A percentile compares a stretch with the other conserved stretches of the same genome.
Conservation (phyloP, 805 yeast species). For the Tetrapisispora namnaoensis region DNA sequence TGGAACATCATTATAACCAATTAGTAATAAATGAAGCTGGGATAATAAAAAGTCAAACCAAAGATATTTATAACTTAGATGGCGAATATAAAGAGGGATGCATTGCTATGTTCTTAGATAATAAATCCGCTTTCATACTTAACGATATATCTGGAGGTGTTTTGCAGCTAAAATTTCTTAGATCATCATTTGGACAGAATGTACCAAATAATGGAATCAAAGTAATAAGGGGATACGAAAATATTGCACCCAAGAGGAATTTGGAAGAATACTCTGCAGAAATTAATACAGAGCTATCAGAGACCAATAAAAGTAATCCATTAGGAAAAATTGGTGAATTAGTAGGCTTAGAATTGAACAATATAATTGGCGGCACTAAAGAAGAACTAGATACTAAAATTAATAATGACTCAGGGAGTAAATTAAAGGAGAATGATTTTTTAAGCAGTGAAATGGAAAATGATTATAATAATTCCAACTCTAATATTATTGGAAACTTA, state of each 20-base stretch:
- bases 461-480: conserved; percentile 38
- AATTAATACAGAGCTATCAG: neutral
- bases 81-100: conserved; percentile 8
- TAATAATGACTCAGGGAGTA: neutral
- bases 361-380: neutral
- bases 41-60: conserved; percentile 6
- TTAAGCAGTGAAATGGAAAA: conserved; percentile 41
- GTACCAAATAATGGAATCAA: conserved; percentile 39
- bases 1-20: conserved; percentile 35
- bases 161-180: conserved; percentile 29
- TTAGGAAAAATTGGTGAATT: conserved; percentile 1
- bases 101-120: conserved; percentile 31
- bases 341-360: neutral
- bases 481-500: conserved; percentile 27
- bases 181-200: conserved; percentile 27
- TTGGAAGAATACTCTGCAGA: neutral
- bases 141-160: conserved; percentile 37
- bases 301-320: neutral
- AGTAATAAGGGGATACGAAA: conserved; percentile 15
- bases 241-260: neutral
- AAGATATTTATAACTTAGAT: conserved; percentile 10
- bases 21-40: conserved; percentile 30
- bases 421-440: conserved; percentile 19
- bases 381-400: neutral
- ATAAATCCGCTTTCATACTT: conserved; percentile 38